These are phyloP conservation scores for Halophytophthora polymorphica DNA, from an alignment of 352 stramenopile species.

Conservation along the genomic window DNA sequence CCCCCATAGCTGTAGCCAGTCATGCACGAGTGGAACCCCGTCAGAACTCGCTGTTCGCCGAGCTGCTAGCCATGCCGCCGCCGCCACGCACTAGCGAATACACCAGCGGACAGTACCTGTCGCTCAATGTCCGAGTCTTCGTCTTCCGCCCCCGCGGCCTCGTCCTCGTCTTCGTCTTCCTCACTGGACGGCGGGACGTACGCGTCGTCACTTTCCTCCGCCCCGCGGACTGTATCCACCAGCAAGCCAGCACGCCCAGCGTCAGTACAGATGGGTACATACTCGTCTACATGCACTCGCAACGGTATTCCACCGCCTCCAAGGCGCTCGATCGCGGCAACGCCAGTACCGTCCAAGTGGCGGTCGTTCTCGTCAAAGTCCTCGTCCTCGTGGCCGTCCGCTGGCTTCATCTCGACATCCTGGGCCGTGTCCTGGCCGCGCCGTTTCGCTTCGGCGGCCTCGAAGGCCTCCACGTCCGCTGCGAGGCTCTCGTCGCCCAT, in stretches of 20 bases:
- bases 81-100: neutral
- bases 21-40: neutral
- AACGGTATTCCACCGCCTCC: neutral
- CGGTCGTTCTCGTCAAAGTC: constrained; percentile 26
- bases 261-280: too few species aligned
- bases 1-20: constrained; percentile 52
- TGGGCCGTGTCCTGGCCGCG: neutral
- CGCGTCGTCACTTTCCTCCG: constrained; percentile 46
- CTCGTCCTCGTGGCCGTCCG: constrained; percentile 20
- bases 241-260: neutral
- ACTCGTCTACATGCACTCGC: too few species aligned
- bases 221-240: neutral
- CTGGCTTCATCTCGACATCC: constrained; percentile 17
- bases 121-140: constrained; percentile 86
- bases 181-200: constrained; percentile 65
- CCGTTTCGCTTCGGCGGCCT: constrained; percentile 15
- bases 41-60: neutral
- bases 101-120: constrained; percentile 20
- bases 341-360: constrained; percentile 14
- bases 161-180: constrained; percentile 51
- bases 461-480: constrained; percentile 45
- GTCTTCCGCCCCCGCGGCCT: constrained; percentile 48
- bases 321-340: too few species aligned
- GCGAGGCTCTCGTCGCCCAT: constrained; percentile 67
- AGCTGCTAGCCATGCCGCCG: neutral